Percentiles rank a stretch among this genome's conserved stretches.
These are phyloP conservation scores for Diaporthe citriasiana DNA, from an alignment of 2,329 filamentous ascomycete species.

Conservation along the genomic window DNA sequence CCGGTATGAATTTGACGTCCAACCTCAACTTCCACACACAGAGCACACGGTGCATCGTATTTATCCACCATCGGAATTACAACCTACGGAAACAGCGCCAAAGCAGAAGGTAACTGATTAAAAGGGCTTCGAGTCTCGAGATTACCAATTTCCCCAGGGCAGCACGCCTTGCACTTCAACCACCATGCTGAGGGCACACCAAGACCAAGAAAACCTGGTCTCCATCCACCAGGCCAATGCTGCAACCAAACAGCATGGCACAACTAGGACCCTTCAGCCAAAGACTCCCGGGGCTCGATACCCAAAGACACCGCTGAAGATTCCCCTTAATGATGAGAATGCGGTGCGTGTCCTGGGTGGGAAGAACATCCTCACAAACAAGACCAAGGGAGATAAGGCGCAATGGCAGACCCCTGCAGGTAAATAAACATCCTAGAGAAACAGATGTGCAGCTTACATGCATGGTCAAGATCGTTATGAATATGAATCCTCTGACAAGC, in stretches of 20 bases:
- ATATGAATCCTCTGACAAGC: constrained; percentile 19
- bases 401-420: constrained; percentile 79
- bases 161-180: constrained; percentile 22
- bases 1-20: constrained; percentile 14
- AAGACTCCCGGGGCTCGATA: constrained; percentile 85
- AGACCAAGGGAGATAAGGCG: constrained; percentile 37
- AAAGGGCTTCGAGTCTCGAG: constrained; percentile 38
- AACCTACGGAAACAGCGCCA: constrained; percentile 36
- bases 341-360: constrained; percentile 65
- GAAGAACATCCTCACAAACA: constrained; percentile 66
- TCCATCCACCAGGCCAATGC: constrained; percentile 80
- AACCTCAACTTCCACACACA: neutral
- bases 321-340: constrained; percentile 89
- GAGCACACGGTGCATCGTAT: constrained; percentile 28
- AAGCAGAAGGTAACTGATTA: constrained; percentile 40
- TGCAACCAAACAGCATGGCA: constrained; percentile 73
- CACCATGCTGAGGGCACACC: constrained; percentile 79
- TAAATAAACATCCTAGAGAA: constrained; percentile 58
- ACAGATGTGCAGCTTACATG: neutral
- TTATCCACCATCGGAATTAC: constrained; percentile 16
- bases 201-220: constrained; percentile 89
- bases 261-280: constrained; percentile 62
- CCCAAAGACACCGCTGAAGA: constrained; percentile 86
- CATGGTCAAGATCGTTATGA: neutral
- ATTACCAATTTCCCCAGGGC: constrained; percentile 39